A percentile compares a stretch with the other conserved stretches of the same genome.
phyloP scores from a whole-genome alignment of 768 basidiomycete species.

The Hortiboletus flavorubellus region DNA sequence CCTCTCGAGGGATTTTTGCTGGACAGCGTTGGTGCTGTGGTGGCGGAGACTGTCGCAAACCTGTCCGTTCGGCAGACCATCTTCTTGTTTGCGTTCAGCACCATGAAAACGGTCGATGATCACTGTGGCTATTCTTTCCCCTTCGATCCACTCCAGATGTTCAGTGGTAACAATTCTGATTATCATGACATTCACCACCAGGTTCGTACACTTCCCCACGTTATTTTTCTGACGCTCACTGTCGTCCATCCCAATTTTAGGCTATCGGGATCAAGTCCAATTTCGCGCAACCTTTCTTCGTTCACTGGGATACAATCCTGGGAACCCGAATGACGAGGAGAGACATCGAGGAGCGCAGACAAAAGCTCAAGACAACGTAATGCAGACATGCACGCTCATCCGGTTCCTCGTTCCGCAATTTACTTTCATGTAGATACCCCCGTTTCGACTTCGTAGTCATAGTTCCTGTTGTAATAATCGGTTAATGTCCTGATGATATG shows the following conservation, averaged over 20 bases:
- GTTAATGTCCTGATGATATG: constrained; percentile 12
- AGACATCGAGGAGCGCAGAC: constrained; percentile 55
- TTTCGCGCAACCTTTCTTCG: constrained; percentile 93
- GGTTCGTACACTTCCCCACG: constrained; percentile 37
- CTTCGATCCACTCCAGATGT: constrained; percentile 86
- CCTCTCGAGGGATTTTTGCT: constrained; percentile 91
- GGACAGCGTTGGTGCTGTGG: constrained; percentile 74
- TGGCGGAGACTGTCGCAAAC: constrained; percentile 66
- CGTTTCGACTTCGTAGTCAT: background rate
- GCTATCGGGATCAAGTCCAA: constrained; percentile 89
- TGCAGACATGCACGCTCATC: background rate
- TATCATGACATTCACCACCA: constrained; percentile 99
- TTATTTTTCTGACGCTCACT: background rate
- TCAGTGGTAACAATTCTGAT: constrained; percentile 88
- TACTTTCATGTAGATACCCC: background rate
- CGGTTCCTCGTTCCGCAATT: background rate
- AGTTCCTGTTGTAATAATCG: constrained; percentile 24
- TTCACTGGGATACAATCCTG: constrained; percentile 87
- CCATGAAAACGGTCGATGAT: constrained; percentile 92
- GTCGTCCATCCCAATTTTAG: constrained; percentile 4
- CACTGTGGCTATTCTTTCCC: constrained; percentile 90
- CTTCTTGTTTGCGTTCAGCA: constrained; percentile 78
- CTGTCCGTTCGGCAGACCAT: constrained; percentile 83
- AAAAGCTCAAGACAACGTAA: constrained; percentile 31
- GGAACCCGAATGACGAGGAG: constrained; percentile 79